Conservation (phyloP, 257 asterid genomes). For the Solanum ahanhuiri region DNA sequence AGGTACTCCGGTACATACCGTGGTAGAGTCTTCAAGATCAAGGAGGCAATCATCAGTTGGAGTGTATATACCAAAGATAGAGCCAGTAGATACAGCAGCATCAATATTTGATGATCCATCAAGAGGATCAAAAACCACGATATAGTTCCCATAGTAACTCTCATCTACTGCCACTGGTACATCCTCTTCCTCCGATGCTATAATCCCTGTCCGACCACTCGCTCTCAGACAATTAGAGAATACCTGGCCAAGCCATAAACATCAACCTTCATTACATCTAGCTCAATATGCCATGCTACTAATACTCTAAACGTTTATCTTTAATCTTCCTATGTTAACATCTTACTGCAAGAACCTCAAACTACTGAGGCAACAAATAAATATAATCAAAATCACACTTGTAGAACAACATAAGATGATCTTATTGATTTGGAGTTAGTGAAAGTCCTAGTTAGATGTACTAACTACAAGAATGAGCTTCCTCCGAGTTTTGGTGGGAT, state of each 20-base stretch:
- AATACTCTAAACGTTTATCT: background rate
- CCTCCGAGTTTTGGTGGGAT: background rate
- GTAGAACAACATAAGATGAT: background rate
- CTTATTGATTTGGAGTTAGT: background rate
- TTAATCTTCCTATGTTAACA: background rate
- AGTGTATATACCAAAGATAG: constrained; percentile 84
- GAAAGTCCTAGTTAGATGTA: background rate
- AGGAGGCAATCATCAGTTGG: constrained; percentile 80
- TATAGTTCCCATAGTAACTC: constrained; percentile 88
- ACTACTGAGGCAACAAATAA: background rate
- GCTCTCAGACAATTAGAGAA: constrained; percentile 78
- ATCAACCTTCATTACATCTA: background rate
- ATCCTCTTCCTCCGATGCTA: constrained; percentile 97
- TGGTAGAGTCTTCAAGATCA: constrained; percentile 47
- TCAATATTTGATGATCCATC: constrained; percentile 94
- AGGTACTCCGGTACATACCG: constrained; percentile 10
- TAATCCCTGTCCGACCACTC: constrained; percentile 91
- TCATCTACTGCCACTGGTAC: constrained; percentile 97
- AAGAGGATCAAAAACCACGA: constrained; percentile 89
- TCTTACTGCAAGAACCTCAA: background rate
- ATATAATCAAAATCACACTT: background rate
- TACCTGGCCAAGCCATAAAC: constrained; percentile 31
- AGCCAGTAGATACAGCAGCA: constrained; percentile 88
- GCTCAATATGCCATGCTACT: background rate
- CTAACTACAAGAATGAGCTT: background rate